Conservation (phyloP, 106 monocot species). For the Dendrobium chrysotoxum region DNA sequence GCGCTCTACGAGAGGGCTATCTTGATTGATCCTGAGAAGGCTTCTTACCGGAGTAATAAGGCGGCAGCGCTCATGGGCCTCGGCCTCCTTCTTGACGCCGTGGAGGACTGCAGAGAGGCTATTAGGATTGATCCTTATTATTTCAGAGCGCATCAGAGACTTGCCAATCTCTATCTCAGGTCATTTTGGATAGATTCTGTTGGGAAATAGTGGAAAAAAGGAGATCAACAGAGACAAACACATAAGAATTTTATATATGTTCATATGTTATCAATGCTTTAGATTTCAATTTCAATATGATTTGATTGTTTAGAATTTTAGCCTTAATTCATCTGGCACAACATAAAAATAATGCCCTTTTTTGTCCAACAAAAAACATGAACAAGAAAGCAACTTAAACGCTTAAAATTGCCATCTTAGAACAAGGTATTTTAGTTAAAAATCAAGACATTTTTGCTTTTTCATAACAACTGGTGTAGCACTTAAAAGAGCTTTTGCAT, state of each 20-base stretch:
- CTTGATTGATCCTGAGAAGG: slow-evolving; percentile 27
- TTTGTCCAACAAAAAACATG: no score
- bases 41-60: slow-evolving; percentile 52
- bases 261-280: neutral
- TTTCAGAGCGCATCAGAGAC: slow-evolving; percentile 32
- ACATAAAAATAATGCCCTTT: no score
- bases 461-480: no score
- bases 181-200: neutral
- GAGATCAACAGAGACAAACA: no score
- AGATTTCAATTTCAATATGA: neutral
- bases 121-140: slow-evolving; percentile 46
- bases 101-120: slow-evolving; percentile 38
- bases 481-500: no score
- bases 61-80: slow-evolving; percentile 43
- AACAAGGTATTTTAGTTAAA: no score
- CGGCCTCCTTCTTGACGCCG: slow-evolving; percentile 48
- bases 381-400: no score
- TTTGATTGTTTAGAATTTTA: no score
- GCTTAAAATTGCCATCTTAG: no score
- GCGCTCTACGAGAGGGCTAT: slow-evolving; percentile 40
- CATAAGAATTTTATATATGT: no score
- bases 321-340: no score
- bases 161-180: slow-evolving; percentile 55
- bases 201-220: neutral
- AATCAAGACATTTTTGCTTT: no score